Conservation (phyloP, 2,329 filamentous ascomycete species). For the Epichloe aotearoae region DNA sequence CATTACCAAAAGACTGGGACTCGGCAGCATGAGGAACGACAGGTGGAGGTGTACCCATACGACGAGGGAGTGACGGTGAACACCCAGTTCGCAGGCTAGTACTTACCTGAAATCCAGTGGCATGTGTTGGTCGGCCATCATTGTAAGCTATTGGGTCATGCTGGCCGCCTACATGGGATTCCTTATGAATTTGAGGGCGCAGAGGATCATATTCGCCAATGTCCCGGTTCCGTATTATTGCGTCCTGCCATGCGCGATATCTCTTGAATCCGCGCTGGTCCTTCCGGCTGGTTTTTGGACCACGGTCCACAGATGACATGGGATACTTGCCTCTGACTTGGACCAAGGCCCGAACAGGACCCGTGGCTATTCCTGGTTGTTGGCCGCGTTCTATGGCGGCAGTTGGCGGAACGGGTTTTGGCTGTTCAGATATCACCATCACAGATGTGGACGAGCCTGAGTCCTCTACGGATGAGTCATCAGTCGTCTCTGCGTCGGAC, state of each 20-base stretch:
- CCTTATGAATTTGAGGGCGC: conserved; percentile 1
- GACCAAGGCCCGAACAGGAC: not conserved
- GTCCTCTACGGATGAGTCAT: conserved; percentile 20
- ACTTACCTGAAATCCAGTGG: conserved; percentile 4
- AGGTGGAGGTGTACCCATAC: not conserved
- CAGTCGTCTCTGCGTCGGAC: conserved; percentile 22
- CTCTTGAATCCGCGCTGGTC: conserved; percentile 32
- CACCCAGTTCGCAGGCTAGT: not conserved
- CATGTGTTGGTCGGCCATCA: not conserved
- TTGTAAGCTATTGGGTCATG: not conserved
- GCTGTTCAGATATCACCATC: conserved; percentile 9
- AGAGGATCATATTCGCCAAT: conserved; percentile 3
- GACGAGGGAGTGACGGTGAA: conserved; percentile 4
- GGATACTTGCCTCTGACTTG: conserved; percentile 9
- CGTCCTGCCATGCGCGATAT: conserved; percentile 31
- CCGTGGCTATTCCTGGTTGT: conserved; percentile 3
- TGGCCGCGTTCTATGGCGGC: not conserved
- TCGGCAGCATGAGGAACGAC: not conserved
- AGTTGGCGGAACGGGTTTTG: not conserved
- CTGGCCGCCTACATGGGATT: conserved; percentile 2
- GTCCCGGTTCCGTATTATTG: conserved; percentile 19
- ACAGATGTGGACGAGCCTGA: conserved; percentile 8
- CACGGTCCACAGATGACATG: conserved; percentile 10
- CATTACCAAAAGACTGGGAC: conserved; percentile 7
- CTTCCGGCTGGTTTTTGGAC: conserved; percentile 16